Conservation (phyloP, 192 early-diverging fungal genomes). For the Podila epigama region DNA sequence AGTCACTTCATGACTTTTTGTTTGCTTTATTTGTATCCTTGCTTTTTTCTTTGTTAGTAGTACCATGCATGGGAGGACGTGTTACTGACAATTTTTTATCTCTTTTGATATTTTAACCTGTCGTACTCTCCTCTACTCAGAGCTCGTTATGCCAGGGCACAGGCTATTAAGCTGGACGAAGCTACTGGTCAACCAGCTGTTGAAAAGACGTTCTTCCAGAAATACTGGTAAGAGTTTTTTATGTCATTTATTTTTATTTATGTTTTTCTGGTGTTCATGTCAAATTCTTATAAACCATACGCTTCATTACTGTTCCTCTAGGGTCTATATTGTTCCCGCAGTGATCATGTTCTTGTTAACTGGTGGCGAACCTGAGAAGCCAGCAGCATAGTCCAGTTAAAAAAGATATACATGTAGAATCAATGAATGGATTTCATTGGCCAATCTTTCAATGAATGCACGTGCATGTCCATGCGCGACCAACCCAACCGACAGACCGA, state of each 20-base stretch:
- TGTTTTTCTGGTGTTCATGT: neutral
- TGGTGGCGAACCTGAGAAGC: conserved; percentile 47
- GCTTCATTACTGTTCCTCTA: no score
- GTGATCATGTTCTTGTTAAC: conserved; percentile 32
- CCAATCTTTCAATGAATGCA: no score
- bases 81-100: neutral
- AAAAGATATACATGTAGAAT: neutral
- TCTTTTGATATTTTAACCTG: neutral
- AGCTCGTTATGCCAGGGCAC: conserved; percentile 21
- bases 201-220: conserved; percentile 49
- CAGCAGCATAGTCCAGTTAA: conserved; percentile 9
- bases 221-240: conserved; percentile 31
- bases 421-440: no score
- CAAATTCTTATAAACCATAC: neutral
- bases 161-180: conserved; percentile 40
- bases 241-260: neutral
- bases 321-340: conserved; percentile 33
- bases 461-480: no score
- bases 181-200: conserved; percentile 35
- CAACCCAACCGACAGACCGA: no score
- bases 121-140: neutral
- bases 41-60: neutral
- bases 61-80: neutral
- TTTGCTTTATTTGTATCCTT: no score
- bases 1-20: no score